A percentile compares a stretch with the other conserved stretches of the same genome.
Conservation (phyloP, 768 basidiomycete genomes). For the Phaeotremella skinneri region DNA sequence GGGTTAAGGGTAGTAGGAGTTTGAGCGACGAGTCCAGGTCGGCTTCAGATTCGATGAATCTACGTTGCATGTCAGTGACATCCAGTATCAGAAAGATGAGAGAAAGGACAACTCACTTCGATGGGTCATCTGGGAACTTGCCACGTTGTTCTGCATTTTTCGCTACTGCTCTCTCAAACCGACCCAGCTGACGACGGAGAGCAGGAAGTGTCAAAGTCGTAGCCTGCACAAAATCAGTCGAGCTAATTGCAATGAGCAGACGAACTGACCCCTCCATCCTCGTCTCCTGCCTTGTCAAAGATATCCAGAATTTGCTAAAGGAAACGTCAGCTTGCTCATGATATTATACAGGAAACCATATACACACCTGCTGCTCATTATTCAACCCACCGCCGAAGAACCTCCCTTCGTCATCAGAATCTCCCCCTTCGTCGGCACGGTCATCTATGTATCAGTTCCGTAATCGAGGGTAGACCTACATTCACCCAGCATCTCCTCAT, state of each 20-base stretch:
- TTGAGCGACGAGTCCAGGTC: conserved; percentile 87
- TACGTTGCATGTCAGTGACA: conserved; percentile 49
- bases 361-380: conserved; percentile 71
- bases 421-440: conserved; percentile 43
- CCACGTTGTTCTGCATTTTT: conserved; percentile 96
- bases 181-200: conserved; percentile 69
- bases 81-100: conserved; percentile 1
- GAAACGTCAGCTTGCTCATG: not conserved
- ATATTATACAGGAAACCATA: not conserved
- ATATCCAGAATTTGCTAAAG: conserved; percentile 75
- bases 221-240: conserved; percentile 24
- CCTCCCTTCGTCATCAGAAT: conserved; percentile 74
- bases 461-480: conserved; percentile 58
- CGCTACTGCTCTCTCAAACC: conserved; percentile 82
- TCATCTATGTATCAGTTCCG: conserved; percentile 77
- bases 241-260: conserved; percentile 6
- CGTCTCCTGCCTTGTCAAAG: conserved; percentile 72
- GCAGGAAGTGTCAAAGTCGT: conserved; percentile 68
- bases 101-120: conserved; percentile 62
- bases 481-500: conserved; percentile 55
- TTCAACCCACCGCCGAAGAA: conserved; percentile 94
- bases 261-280: conserved; percentile 62
- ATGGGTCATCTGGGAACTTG: conserved; percentile 88
- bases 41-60: conserved; percentile 98
- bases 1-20: conserved; percentile 80